A percentile compares a stretch with the other conserved stretches of the same genome.
Conservation (phyloP, 768 basidiomycete genomes). For the Lyophyllum shimeji region DNA sequence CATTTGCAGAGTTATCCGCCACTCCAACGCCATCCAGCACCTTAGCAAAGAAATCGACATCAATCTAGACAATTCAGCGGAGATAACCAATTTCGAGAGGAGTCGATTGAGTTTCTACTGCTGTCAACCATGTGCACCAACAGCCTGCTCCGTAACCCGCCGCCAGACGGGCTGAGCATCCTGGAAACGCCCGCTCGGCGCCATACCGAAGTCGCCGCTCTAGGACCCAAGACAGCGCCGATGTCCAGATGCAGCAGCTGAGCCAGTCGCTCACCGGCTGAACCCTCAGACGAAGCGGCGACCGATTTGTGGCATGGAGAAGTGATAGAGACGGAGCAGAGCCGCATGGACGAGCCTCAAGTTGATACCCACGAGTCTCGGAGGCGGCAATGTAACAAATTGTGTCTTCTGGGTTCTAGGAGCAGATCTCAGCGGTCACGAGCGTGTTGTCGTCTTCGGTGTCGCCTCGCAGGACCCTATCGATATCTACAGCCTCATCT, state of each 20-base stretch:
- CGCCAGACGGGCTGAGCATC: background rate
- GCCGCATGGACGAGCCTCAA: no score
- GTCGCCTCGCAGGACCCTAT: background rate
- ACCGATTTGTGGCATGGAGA: constrained; percentile 7
- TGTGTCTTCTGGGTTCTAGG: background rate
- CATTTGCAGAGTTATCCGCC: background rate
- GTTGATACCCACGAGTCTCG: constrained; percentile 4
- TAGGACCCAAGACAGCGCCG: background rate
- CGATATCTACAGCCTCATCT: background rate
- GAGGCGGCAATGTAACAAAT: background rate
- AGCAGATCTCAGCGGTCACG: background rate
- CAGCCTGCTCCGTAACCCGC: background rate
- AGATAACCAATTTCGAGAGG: background rate
- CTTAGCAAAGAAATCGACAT: no score
- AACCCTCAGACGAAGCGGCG: background rate
- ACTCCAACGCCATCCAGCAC: background rate
- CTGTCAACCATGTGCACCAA: background rate
- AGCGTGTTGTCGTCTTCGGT: background rate
- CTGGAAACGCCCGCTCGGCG: background rate
- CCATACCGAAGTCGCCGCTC: background rate
- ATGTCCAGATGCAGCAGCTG: background rate
- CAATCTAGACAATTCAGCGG: background rate
- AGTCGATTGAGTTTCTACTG: background rate
- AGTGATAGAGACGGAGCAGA: no score
- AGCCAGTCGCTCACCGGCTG: no score